A percentile compares a stretch with the other conserved stretches of the same genome.
These are phyloP conservation scores for Colletotrichum somersetense DNA, from an alignment of 2,329 filamentous ascomycete species.

Conservation along the genomic window DNA sequence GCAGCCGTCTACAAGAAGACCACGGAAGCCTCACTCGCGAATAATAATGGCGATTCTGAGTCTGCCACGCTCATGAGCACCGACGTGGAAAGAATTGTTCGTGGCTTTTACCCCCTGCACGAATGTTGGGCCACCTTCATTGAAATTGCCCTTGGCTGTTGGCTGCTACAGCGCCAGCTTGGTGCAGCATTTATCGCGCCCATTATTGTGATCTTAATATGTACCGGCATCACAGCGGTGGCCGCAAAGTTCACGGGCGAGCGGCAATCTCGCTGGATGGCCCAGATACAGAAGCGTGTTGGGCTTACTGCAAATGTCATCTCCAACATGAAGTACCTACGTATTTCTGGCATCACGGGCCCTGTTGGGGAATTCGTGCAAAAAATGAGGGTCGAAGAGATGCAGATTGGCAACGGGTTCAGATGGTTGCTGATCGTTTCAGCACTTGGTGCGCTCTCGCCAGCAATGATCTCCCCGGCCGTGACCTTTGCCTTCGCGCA, in stretches of 20 bases:
- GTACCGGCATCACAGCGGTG: conserved; percentile 40
- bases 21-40: conserved; percentile 45
- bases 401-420: conserved; percentile 44
- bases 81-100: conserved; percentile 52
- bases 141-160: conserved; percentile 50
- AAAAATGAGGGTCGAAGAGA: conserved; percentile 44
- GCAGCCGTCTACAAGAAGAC: conserved; percentile 51
- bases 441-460: conserved; percentile 51
- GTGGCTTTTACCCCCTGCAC: conserved; percentile 49
- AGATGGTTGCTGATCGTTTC: conserved; percentile 46
- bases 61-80: conserved; percentile 55
- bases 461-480: conserved; percentile 53
- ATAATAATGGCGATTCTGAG: conserved; percentile 47
- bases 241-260: conserved; percentile 43
- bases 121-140: conserved; percentile 52
- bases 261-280: conserved; percentile 50
- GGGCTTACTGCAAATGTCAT: conserved; percentile 44
- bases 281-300: conserved; percentile 48
- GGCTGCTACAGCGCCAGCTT: conserved; percentile 50
- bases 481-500: conserved; percentile 49
- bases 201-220: conserved; percentile 47
- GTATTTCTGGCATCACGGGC: conserved; percentile 49
- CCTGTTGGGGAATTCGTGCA: conserved; percentile 46
- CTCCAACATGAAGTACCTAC: conserved; percentile 47
- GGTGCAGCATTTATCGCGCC: conserved; percentile 51